phyloP scores from a whole-genome alignment of 768 basidiomycete genomes.

The Termitomyces titanicus region DNA sequence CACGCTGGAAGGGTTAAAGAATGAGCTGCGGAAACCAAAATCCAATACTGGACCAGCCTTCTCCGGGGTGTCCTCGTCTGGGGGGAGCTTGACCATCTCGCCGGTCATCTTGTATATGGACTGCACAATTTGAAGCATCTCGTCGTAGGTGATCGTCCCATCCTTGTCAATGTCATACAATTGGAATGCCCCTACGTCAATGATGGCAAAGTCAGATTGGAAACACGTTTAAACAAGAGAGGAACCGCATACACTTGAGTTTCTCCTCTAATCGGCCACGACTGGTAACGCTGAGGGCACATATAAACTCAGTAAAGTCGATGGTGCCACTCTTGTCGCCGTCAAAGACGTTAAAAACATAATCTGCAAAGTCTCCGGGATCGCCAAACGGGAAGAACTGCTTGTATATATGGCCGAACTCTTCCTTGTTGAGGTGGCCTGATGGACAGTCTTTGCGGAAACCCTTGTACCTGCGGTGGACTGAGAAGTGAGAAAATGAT shows the following conservation, averaged over 20 bases:
- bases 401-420: slow-evolving; percentile 97
- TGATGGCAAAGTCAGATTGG: slow-evolving; percentile 17
- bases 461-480: slow-evolving; percentile 85
- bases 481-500: slow-evolving; percentile 4
- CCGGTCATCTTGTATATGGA: slow-evolving; percentile 99
- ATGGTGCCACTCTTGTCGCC: slow-evolving; percentile 94
- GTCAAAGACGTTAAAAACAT: slow-evolving; percentile 98
- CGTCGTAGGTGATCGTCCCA: slow-evolving; percentile 95
- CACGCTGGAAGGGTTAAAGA: slow-evolving; percentile 55
- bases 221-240: slow-evolving; percentile 6
- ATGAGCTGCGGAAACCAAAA: slow-evolving; percentile 7
- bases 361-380: slow-evolving; percentile 93
- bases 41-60: slow-evolving; percentile 52
- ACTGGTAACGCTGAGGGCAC: slow-evolving; percentile 92
- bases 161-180: slow-evolving; percentile 99
- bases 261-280: slow-evolving; percentile 95
- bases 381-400: slow-evolving; percentile 99
- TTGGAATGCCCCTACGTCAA: slow-evolving; percentile 92
- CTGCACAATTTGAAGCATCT: slow-evolving; percentile 98
- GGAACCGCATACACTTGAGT: slow-evolving; percentile 84
- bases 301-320: slow-evolving; percentile 99
- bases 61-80: slow-evolving; percentile 99
- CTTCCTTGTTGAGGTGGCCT: slow-evolving; percentile 92
- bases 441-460: slow-evolving; percentile 99
- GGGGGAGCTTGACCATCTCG: slow-evolving; percentile 97